phyloP scores from a whole-genome alignment of 495 filamentous ascomycete species.

The Filosporella fistucella region DNA sequence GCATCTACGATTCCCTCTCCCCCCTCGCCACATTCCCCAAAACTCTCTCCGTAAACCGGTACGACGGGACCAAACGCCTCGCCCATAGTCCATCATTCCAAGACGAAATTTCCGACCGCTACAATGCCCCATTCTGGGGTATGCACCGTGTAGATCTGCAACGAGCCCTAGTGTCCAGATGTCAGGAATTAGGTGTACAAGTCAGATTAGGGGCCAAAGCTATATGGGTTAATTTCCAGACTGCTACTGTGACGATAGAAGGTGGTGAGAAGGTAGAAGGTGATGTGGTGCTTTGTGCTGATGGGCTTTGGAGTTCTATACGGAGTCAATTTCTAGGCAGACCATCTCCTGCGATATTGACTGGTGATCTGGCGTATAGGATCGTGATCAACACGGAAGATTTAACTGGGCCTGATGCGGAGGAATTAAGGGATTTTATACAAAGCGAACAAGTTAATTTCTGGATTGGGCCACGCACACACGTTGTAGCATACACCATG shows the following conservation, averaged over 20 bases:
- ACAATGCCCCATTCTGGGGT: constrained; percentile 48
- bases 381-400: constrained; percentile 47
- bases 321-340: constrained; percentile 39
- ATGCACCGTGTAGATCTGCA: constrained; percentile 53
- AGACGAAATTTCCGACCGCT: constrained; percentile 33
- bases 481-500: constrained; percentile 55
- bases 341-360: constrained; percentile 38
- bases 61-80: constrained; percentile 48
- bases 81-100: constrained; percentile 46
- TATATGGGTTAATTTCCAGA: constrained; percentile 31
- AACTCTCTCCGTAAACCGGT: constrained; percentile 53
- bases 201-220: constrained; percentile 33
- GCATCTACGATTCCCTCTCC: constrained; percentile 39
- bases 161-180: constrained; percentile 34
- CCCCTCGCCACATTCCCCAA: constrained; percentile 45
- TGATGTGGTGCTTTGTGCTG: constrained; percentile 49
- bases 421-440: constrained; percentile 38
- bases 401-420: constrained; percentile 39
- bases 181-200: constrained; percentile 35
- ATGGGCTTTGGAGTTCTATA: constrained; percentile 50
- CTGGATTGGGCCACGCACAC: constrained; percentile 60
- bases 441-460: constrained; percentile 57
- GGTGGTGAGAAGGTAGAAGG: constrained; percentile 32
- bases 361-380: constrained; percentile 60
- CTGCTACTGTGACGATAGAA: constrained; percentile 29